Evolutionary conservation across 805 yeast genomes (phyloP).

Genomic region (Diddensiella transvaalensis): DNA sequence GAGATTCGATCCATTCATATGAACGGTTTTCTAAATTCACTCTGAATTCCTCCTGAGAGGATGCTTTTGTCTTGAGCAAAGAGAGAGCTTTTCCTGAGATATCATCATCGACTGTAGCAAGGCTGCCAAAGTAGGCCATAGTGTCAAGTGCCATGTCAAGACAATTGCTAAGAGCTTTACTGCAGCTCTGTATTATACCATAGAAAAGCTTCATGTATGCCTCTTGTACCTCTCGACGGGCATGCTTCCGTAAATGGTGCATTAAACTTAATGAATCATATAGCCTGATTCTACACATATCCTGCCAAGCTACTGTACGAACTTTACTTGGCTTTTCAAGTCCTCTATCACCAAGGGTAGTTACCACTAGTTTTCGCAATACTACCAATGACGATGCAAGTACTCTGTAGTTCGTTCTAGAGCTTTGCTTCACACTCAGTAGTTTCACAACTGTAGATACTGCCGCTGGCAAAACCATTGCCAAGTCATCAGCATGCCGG

Average conservation of each 20-base stretch:
- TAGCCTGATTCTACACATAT: constrained; percentile 50
- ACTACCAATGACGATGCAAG: constrained; percentile 18
- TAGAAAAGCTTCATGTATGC: constrained; percentile 34
- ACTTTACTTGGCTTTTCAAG: constrained; percentile 14
- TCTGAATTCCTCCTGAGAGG: constrained; percentile 14
- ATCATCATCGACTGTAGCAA: constrained; percentile 5
- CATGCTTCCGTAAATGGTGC: constrained; percentile 28
- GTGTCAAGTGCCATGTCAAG: constrained; percentile 38
- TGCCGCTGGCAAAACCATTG: constrained; percentile 32
- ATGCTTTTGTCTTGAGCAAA: constrained; percentile 5
- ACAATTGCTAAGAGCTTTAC: constrained; percentile 36
- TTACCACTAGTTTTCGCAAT: constrained; percentile 17
- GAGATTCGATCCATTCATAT: constrained; percentile 29
- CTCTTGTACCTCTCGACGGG: constrained; percentile 35
- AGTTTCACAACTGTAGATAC: constrained; percentile 30
- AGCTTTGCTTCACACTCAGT: constrained; percentile 22
- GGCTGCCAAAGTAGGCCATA: constrained; percentile 27
- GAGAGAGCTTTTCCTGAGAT: constrained; percentile 2
- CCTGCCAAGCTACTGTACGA: constrained; percentile 54
- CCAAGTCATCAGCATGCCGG: constrained; percentile 23
- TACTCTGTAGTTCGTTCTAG: constrained; percentile 23
- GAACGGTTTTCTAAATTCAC: constrained; percentile 16
- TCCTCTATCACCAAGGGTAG: constrained; percentile 21
- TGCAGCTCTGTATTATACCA: constrained; percentile 33
- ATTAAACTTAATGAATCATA: constrained; percentile 43